Percentiles rank a stretch among this genome's conserved stretches.
phyloP scores from a whole-genome alignment of 2,329 filamentous ascomycete species.

The Phialophora chinensis region DNA sequence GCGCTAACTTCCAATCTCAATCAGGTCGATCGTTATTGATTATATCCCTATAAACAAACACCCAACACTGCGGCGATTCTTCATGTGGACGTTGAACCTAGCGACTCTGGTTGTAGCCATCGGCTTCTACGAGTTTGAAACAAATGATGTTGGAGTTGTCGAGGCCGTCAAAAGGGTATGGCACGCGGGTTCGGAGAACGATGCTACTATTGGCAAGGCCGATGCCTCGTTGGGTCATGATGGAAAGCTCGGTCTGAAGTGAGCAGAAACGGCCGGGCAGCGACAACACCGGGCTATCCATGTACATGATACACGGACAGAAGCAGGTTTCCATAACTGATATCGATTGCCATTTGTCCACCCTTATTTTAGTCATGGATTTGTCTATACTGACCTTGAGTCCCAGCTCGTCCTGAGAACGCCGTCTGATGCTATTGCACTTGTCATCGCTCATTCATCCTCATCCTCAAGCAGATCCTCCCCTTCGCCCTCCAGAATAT shows the following conservation, averaged over 20 bases:
- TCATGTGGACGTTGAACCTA: constrained; percentile 78
- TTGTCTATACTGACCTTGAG: constrained; percentile 8
- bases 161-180: constrained; percentile 88
- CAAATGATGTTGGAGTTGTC: constrained; percentile 93
- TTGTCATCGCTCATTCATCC: constrained; percentile 1
- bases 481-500: constrained; percentile 52
- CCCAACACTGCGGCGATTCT: constrained; percentile 69
- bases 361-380: background rate
- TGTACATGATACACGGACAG: constrained; percentile 26
- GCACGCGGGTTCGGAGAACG: constrained; percentile 66
- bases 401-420: background rate
- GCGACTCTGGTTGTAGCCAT: constrained; percentile 81
- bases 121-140: constrained; percentile 98
- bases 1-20: constrained; percentile 1
- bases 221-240: constrained; percentile 33
- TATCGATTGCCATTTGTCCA: constrained; percentile 10
- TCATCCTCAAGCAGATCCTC: constrained; percentile 50
- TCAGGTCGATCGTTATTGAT: constrained; percentile 77
- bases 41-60: constrained; percentile 79
- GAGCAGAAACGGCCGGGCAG: background rate
- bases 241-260: constrained; percentile 35
- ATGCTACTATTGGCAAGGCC: constrained; percentile 35
- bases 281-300: background rate
- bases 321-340: constrained; percentile 19
- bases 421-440: background rate